Conservation (phyloP, 192 early-diverging fungal genomes). For the Gaertneriomyces semiglobifer region DNA sequence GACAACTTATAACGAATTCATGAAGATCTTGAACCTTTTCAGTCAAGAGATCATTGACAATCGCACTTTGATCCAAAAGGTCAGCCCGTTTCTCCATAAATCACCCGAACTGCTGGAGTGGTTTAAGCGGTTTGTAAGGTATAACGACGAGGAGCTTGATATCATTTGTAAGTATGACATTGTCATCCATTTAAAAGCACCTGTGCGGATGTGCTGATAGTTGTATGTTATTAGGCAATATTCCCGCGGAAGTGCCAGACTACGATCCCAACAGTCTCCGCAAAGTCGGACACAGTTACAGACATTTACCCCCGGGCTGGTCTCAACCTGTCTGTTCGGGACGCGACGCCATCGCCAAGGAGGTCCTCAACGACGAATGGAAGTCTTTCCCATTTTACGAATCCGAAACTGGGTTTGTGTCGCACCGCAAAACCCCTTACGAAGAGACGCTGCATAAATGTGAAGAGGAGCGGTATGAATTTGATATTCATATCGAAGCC, state of each 20-base stretch:
- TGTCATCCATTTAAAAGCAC: neutral
- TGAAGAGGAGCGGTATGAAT: slow-evolving; percentile 97
- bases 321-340: slow-evolving; percentile 71
- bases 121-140: slow-evolving; percentile 87
- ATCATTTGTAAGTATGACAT: slow-evolving; percentile 46
- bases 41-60: slow-evolving; percentile 89
- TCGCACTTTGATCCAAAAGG: slow-evolving; percentile 77
- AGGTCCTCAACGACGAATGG: slow-evolving; percentile 96
- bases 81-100: slow-evolving; percentile 78
- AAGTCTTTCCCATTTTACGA: slow-evolving; percentile 90
- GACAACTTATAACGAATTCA: slow-evolving; percentile 88
- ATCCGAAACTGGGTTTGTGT: slow-evolving; percentile 87
- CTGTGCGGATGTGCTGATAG: neutral
- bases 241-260: slow-evolving; percentile 56
- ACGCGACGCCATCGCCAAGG: slow-evolving; percentile 84
- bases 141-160: slow-evolving; percentile 63
- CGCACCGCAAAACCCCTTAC: slow-evolving; percentile 85
- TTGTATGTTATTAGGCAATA: slow-evolving; percentile 52
- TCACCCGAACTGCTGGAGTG: slow-evolving; percentile 86
- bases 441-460: slow-evolving; percentile 94
- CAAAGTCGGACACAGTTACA: slow-evolving; percentile 71
- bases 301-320: slow-evolving; percentile 50
- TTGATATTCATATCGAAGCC: slow-evolving; percentile 95
- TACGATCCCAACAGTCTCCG: slow-evolving; percentile 61
- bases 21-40: slow-evolving; percentile 92